Base-by-base conservation (phyloP, 805 yeast species). In the Metschnikowia anglica region DNA sequence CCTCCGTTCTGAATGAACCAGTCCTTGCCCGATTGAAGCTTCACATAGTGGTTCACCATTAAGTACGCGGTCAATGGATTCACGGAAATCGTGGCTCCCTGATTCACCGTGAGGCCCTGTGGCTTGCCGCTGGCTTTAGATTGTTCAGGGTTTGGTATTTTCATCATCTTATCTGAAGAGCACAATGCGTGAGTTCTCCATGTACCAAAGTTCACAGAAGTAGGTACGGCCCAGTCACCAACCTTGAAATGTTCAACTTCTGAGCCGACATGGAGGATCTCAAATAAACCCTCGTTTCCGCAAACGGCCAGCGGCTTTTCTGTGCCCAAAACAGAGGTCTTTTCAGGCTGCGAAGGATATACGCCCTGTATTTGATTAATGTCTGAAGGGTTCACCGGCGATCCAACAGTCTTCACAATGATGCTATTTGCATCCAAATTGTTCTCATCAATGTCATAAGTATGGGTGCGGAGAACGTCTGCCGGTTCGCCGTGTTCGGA, bases 1-100 rank as follows among this genome's bases (percentile, higher is more conserved):
- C 96, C 98, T 24, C 97, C 99, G 57, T 91, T 93, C 67, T 93
- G 98, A 48, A 93, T 81, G 49, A 93, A 79, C 96, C 96, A 93
- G 62, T 90, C 90, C 43, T 63, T 62, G 15, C 88, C 88, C 2
- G 80, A 76, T 45, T 70, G 62, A 56, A 85, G 65, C 42, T 78
- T 72, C 39, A 68, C 78, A 61, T 79, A 85, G 63, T 83, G 77
- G 13, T 84, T 80, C 48, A 91, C 81, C 86, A 93, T 77, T 63
- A 88, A 86, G 56, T 81, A 88, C 0, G 98, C 99, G 8, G 97
- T 88, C 37, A 86, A 76, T 3, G 99, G 97, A 62, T 93, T 93
- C 37, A 93, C 98, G 5, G 88, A 72, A 21, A 91, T 79, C 4
- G 97, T 89, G 9, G 97, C 96, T 16, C 93, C 97, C 46, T 83